phyloP scores from a whole-genome alignment of 1,139 yeast species.

The Yamadazyma atmosphaerica region DNA sequence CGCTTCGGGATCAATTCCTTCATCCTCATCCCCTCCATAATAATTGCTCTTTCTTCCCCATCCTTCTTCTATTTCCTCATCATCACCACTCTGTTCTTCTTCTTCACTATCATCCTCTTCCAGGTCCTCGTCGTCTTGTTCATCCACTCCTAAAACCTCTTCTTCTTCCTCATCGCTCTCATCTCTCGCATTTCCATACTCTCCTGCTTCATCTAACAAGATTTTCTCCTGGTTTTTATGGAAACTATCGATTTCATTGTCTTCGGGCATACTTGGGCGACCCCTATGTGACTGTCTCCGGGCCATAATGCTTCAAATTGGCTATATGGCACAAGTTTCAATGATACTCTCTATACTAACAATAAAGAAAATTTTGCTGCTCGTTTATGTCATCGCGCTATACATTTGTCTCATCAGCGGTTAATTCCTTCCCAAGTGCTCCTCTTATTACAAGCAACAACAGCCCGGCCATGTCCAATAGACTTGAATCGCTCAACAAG shows the following conservation, averaged over 20 bases:
- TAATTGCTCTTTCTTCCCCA: constrained; percentile 86
- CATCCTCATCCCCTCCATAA: constrained; percentile 87
- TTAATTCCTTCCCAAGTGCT: too few relatives aligned
- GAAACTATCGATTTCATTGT: constrained; percentile 73
- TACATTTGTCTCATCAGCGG: not conserved
- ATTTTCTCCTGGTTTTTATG: constrained; percentile 65
- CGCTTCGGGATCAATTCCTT: constrained; percentile 69
- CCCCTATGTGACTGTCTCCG: not conserved
- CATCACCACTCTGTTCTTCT: constrained; percentile 48
- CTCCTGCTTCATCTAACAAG: constrained; percentile 58
- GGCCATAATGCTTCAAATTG: constrained; percentile 4
- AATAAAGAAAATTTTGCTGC: not conserved
- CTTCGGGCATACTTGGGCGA: constrained; percentile 28
- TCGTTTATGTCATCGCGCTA: not conserved
- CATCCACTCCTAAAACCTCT: constrained; percentile 24
- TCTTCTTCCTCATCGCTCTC: constrained; percentile 28
- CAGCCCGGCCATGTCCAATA: constrained; percentile 49
- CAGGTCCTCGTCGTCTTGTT: constrained; percentile 33
- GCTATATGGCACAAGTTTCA: too few relatives aligned
- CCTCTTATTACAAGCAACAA: too few relatives aligned
- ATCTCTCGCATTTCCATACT: constrained; percentile 28
- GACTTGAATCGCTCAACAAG: constrained; percentile 45
- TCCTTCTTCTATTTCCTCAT: constrained; percentile 54
- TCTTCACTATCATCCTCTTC: constrained; percentile 35
- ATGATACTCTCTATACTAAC: too few relatives aligned